Base-by-base conservation (phyloP, 495 filamentous ascomycete genomes). In the Gamarada debralockiae region DNA sequence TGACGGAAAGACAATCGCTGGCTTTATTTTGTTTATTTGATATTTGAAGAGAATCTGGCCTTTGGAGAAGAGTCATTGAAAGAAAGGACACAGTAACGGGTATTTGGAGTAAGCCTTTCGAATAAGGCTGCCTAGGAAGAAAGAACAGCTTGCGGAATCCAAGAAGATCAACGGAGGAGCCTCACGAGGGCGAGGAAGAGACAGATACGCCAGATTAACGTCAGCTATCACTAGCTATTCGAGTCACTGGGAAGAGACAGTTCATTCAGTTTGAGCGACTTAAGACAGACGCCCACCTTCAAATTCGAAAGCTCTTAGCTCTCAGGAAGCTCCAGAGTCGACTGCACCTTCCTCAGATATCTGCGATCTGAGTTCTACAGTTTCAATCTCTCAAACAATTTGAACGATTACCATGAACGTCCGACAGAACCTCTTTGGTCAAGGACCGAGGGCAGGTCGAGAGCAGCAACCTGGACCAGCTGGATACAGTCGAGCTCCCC, bases 381-480 rank as follows among this genome's bases (percentile, higher is more conserved):
- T n/a, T n/a, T n/a, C n/a, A n/a, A n/a, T 36, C 6, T 29, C 27
- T 29, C 27, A 4, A 10, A 10, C 27, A 10, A 29, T 4, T 5
- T 29, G 10, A 10, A 10, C 5, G 10, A 3, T 9, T 33, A 27
- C 48, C 27, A 64, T 64, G 61, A 50, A 60, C 37, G 56, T 58
- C 34, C 48, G 58, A 24, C 40, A 61, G 29, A 64, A 64, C 29
- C 52, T 64, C 29, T 64, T 64, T 49, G 61, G 61, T 17, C 51
- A 58, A 43, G 55, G 58, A n/a, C 55, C 61, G 8, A 50, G 36
- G 44, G 52, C 56, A 33, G 52, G 52, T 14, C 42, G 56, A 23
- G 38, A 59, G 24, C 29, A 48, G 48, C 27, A 29, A 10, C 27
- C 27, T 5, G 41, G 31, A 21, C 39, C 37, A n/a, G 45, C 20